phyloP scores from a whole-genome alignment of 768 basidiomycete species.

The Leccinum sublutescens region DNA sequence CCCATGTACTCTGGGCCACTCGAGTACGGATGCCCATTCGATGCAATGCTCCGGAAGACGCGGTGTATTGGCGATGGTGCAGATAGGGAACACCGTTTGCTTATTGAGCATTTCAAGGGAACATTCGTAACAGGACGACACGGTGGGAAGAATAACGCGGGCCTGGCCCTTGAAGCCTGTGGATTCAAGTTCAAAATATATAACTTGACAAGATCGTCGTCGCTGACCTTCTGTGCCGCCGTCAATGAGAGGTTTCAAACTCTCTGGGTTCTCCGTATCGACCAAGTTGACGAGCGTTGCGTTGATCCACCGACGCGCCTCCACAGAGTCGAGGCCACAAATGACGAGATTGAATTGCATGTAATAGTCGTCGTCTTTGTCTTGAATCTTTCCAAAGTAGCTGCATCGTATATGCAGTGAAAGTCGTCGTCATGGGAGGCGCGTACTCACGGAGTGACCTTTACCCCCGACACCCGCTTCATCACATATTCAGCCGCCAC shows the following conservation, averaged over 20 bases:
- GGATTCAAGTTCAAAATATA: background rate
- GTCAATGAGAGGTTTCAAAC: constrained; percentile 94
- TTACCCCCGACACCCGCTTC: constrained; percentile 94
- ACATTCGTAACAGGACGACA: constrained; percentile 97
- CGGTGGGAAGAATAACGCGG: constrained; percentile 91
- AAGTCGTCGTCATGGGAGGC: background rate
- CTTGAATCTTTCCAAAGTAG: constrained; percentile 97
- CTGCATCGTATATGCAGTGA: constrained; percentile 40
- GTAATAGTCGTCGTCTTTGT: constrained; percentile 94
- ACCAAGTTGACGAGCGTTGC: constrained; percentile 95
- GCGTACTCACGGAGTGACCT: constrained; percentile 84
- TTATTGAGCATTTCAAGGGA: constrained; percentile 98
- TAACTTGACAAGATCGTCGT: background rate
- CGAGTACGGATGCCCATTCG: constrained; percentile 98
- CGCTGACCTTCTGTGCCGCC: constrained; percentile 92
- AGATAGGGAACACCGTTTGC: constrained; percentile 95
- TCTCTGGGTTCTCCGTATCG: constrained; percentile 90
- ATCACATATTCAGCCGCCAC: constrained; percentile 96
- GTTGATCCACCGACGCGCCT: constrained; percentile 98
- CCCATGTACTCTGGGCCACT: constrained; percentile 94
- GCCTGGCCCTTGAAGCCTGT: constrained; percentile 98
- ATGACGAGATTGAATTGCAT: constrained; percentile 96
- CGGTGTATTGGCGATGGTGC: constrained; percentile 98
- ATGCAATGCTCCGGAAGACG: constrained; percentile 98
- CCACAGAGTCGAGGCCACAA: constrained; percentile 95